Evolutionary conservation across 768 basidiomycete genomes (phyloP), one percentile per base, ranked within the genome.

Genomic region (Tulasnella calospora): DNA sequence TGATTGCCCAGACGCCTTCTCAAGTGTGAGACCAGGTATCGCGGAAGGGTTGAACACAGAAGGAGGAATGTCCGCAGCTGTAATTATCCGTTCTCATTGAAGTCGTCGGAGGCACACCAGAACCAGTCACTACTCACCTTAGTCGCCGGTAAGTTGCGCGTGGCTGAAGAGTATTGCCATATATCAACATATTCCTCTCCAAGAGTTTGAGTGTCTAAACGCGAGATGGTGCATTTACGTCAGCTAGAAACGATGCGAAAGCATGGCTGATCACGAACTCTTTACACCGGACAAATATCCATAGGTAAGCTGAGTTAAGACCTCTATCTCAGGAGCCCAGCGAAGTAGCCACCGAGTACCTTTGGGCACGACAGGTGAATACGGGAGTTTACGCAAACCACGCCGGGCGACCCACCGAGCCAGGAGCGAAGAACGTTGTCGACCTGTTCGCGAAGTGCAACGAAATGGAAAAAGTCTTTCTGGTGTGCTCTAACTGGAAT

Each of bases 151-250:
- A 87, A 87, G 5, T 84, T 81, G 41, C 83, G 81, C 0, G 83
- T 85, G 38, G 83, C 84, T 3, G 85, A 82, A 15, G 91, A 89
- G 78, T 90, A 89, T 80, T 91, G 89, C 92, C 94, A 93, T 44
- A 92, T 90, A 81, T 92, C 92, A 0, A 93, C 94, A 81, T 96
- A 96, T 82, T 96, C 94, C 83, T 96, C 94, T n/a, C 94, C 94
- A 0, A 95, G 86, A 5, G 92, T 94, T 84, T 95, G 94, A 13
- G 87, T 69, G 36, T 76, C 71, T 79, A 36, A 40, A 7, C 13
- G 69, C 38, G n/a, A 71, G 23, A 33, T 21, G 51, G 23, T 12
- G 30, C 15, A 67, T 67, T 67, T 78, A 36, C 71, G 30, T 72
- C 36, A 73, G 44, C 57, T 46, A 47, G 33, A 17, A 74, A 46